Conservation (phyloP, 306 rosid species). For the Quercus rubra region DNA sequence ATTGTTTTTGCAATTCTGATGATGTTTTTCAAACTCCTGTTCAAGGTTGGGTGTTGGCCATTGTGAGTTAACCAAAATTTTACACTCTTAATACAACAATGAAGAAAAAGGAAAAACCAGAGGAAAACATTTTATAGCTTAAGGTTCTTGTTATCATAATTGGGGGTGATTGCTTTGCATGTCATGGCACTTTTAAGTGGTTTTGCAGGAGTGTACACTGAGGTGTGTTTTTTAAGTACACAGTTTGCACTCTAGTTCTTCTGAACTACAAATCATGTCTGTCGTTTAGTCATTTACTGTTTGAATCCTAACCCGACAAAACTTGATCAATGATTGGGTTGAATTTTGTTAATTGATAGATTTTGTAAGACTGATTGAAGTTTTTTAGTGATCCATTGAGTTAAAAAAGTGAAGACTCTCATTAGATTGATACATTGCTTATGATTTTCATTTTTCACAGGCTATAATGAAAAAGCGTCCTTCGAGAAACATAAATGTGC, state of each 20-base stretch:
- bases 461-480: constrained; percentile 96
- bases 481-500: constrained; percentile 87
- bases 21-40: constrained; percentile 89
- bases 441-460: constrained; percentile 38
- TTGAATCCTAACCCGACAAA: constrained; percentile 3
- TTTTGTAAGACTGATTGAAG: neutral
- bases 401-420: constrained; percentile 7
- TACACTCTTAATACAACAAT: constrained; percentile 10
- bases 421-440: constrained; percentile 5
- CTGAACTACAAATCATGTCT: neutral
- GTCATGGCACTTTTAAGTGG: constrained; percentile 97
- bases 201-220: constrained; percentile 92
- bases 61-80: constrained; percentile 53
- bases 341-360: neutral
- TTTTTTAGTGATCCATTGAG: neutral
- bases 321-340: neutral
- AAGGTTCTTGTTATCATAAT: constrained; percentile 9
- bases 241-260: constrained; percentile 7
- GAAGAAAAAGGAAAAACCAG: neutral
- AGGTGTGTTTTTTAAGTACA: constrained; percentile 51
- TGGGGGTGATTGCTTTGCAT: constrained; percentile 40
- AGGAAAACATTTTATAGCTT: constrained; percentile 2
- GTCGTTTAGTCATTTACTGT: no score
- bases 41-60: constrained; percentile 97
- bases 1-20: constrained; percentile 62